These are phyloP conservation scores for Candida rishiriensis DNA, from an alignment of 805 yeast species.

Conservation along the genomic window DNA sequence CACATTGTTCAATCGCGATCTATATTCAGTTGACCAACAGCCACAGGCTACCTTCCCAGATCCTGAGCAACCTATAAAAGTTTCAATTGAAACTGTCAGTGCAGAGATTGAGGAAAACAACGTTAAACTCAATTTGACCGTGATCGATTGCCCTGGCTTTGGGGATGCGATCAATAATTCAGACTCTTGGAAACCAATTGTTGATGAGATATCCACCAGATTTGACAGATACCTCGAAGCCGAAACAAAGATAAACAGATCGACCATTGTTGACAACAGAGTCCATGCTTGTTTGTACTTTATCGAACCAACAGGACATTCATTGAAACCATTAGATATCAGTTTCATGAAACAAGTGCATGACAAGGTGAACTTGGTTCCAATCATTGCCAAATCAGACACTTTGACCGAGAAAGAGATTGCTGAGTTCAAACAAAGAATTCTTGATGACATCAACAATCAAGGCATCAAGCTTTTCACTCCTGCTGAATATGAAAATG, in stretches of 20 bases:
- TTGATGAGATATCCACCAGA: conserved; percentile 81
- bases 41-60: conserved; percentile 33
- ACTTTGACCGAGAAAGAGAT: conserved; percentile 87
- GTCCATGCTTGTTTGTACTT: conserved; percentile 92
- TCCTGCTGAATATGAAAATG: conserved; percentile 72
- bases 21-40: conserved; percentile 36
- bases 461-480: conserved; percentile 73
- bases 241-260: conserved; percentile 78
- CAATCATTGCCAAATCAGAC: conserved; percentile 92
- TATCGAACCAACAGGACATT: conserved; percentile 96
- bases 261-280: conserved; percentile 70
- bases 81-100: conserved; percentile 55
- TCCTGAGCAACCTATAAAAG: conserved; percentile 40
- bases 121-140: conserved; percentile 77
- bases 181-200: conserved; percentile 84
- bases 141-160: conserved; percentile 89
- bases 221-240: conserved; percentile 86
- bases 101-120: conserved; percentile 90
- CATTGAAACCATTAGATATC: conserved; percentile 82
- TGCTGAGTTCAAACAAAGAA: conserved; percentile 65
- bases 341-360: conserved; percentile 83
- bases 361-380: conserved; percentile 88
- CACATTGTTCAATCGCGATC: conserved; percentile 73
- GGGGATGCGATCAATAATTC: conserved; percentile 84
- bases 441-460: conserved; percentile 68